Conservation (phyloP, 139 green algal species). For the Dunaliella primolecta region DNA sequence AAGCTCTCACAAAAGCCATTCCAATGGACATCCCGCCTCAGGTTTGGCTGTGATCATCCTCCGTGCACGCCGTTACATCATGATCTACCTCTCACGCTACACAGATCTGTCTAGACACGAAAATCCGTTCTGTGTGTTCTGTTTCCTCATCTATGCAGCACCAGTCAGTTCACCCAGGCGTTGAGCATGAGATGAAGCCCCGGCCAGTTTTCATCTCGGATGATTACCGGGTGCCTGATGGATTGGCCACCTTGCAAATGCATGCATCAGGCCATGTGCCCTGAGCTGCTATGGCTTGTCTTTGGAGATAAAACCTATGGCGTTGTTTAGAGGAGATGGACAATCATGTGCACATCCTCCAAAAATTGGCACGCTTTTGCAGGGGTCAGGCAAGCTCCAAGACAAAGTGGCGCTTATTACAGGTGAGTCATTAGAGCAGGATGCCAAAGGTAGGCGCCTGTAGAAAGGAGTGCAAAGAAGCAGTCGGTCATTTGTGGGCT, state of each 20-base stretch:
- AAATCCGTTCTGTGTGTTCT: neutral
- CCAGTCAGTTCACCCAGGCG: conserved; percentile 32
- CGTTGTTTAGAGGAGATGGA: too few species aligned
- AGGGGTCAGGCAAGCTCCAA: conserved; percentile 33
- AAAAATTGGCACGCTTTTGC: too few species aligned
- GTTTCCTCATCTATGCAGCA: neutral
- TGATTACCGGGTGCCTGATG: conserved; percentile 34
- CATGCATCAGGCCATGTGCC: too few species aligned
- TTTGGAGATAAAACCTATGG: too few species aligned
- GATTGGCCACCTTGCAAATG: too few species aligned
- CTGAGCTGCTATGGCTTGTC: too few species aligned
- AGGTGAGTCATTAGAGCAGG: too few species aligned
- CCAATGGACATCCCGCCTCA: neutral
- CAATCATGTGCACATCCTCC: too few species aligned
- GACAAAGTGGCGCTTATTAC: conserved; percentile 38
- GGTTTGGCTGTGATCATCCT: neutral
- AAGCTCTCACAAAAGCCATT: neutral
- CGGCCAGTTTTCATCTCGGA: conserved; percentile 45
- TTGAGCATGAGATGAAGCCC: conserved; percentile 37
- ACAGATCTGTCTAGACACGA: neutral
- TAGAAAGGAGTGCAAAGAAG: too few species aligned
- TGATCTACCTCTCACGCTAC: neutral
- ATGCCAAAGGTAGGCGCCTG: too few species aligned
- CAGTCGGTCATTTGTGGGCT: too few species aligned
- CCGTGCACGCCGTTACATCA: neutral